A percentile compares a stretch with the other conserved stretches of the same genome.
phyloP scores from a whole-genome alignment of 2,329 filamentous ascomycete genomes.

The Paecilomyces variotii region DNA sequence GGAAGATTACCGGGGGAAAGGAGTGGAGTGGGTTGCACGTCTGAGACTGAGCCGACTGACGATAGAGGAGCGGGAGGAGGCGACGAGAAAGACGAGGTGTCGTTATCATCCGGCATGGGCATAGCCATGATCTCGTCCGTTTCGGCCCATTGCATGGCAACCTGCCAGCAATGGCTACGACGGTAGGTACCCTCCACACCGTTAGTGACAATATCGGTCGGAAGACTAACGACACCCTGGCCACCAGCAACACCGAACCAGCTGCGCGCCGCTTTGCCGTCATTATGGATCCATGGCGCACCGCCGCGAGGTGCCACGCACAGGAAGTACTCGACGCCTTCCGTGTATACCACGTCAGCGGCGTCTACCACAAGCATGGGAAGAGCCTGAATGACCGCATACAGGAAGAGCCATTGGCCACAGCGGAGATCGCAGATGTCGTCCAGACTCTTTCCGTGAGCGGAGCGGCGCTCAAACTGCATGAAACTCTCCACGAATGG shows the following conservation, averaged over 20 bases:
- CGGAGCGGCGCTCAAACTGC: conserved; percentile 39
- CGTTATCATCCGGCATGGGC: conserved; percentile 26
- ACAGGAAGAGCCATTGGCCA: conserved; percentile 46
- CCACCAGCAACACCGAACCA: conserved; percentile 54
- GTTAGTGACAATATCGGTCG: conserved; percentile 57
- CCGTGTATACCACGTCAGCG: conserved; percentile 34
- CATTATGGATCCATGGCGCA: conserved; percentile 41
- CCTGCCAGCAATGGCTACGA: conserved; percentile 61
- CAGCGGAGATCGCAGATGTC: conserved; percentile 40
- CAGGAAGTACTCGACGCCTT: conserved; percentile 44
- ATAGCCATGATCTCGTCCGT: conserved; percentile 27
- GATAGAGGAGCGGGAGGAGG: conserved; percentile 31
- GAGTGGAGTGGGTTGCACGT: conserved; percentile 24
- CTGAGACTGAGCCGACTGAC: conserved; percentile 28
- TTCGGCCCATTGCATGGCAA: conserved; percentile 54
- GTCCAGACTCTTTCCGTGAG: conserved; percentile 36
- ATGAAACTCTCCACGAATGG: conserved; percentile 41
- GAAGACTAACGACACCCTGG: conserved; percentile 52
- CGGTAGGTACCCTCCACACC: conserved; percentile 61
- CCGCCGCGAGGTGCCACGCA: conserved; percentile 42
- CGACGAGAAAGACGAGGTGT: conserved; percentile 31
- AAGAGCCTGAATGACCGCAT: conserved; percentile 42
- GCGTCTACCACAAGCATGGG: conserved; percentile 44
- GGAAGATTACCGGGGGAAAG: conserved; percentile 22
- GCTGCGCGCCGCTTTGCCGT: conserved; percentile 34